Base-by-base conservation (phyloP, 176 grass and related monocot genomes). In the Elaeis guineensis region DNA sequence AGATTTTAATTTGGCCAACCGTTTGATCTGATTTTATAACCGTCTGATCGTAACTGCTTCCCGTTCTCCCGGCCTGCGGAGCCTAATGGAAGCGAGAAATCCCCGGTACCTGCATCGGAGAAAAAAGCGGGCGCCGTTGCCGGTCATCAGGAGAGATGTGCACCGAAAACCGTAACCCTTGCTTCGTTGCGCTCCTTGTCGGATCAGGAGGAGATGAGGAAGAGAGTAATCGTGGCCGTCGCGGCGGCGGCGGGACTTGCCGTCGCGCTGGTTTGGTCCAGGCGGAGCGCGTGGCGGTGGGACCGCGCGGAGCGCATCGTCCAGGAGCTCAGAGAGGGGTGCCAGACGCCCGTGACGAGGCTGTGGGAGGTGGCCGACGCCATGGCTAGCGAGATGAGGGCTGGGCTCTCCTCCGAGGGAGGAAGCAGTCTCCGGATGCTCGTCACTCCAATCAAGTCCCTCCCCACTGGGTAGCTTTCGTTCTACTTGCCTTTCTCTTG, bases 371-470 rank as follows among this genome's bases (percentile, higher is more conserved):
- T 63, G 32, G 62, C 62, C 12, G 48, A 22, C 44, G 48, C 18
- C 62, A 51, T 64, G 62, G 32, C 62, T 5, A 39, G 2, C 62
- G 62, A 64, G 44, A 64, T 64, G 62, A 50, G 21, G 21, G 62
- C 44, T 23, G n/a, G 48, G 35, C 17, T 64, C 19, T 32, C 44
- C 8, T 15, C 17, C 19, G 62, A 51, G 21, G 62, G 62, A 64
- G 20, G 62, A 20, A 24, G 20, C 35, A 50, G 62, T 17, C 62
- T 64, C 39, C 17, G 44, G 19, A 51, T 63, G 61, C 29, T 63
- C 61, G 29, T 15, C n/a, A 30, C 25, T 50, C 61, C 61, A 21
- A n/a, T 30, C 12, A 19, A 50, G 5, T 51, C 39, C 15, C 20
- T 64, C 21, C 39, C 62, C 39, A 51, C 39, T 21, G 62, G 62